Base-by-base conservation (phyloP, 805 yeast genomes). In the Myxozyma vanderwaltii region DNA sequence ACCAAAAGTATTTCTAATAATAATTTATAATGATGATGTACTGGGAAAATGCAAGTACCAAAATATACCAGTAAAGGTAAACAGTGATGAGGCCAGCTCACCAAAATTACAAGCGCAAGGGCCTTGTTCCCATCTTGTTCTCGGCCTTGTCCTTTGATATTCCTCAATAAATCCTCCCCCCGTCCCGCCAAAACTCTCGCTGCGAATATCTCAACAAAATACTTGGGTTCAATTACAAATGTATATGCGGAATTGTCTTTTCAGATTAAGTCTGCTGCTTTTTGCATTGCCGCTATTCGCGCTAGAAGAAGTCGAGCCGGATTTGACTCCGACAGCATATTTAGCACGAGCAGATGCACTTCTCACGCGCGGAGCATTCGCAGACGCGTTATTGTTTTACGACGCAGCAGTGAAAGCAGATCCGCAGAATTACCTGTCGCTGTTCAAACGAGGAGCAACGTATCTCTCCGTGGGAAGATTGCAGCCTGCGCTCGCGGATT, bases 391-490 rank as follows among this genome's bases (percentile, higher is more conserved):
- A 24, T 45, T 54, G 26, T 56, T 41, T 35, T 69, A 67, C 51
- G 72, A 72, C 53, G 59, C 61, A 13, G 73, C 71, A 3, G 64
- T 72, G 15, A 48, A 64, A 23, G 48, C 59, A 3, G 69, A 68
- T 24, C 73, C 73, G 27, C 39, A 53, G 7, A 68, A 70, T 60
- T 70, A 67, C 54, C 48, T 74, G 55, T 69, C 70, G 24, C 63
- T 69, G 29, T 76, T 71, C 67, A 71, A 71, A 59, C 70, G 79
- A 17, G 77, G 76, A 7, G 70, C 73, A 2, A 74, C 75, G 43
- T 69, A 70, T 46, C 67, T 74, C 26, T 69, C 74, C 1, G 60
- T 71, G 27, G 76, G 77, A 21, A 66, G 66, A 31, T 73, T 72
- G 27, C 47, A 49, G 31, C 69, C 67, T 51, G 79, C 79, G 1